Base-by-base conservation (phyloP, 1,139 yeast species). In the Hyphopichia buzzinii region DNA sequence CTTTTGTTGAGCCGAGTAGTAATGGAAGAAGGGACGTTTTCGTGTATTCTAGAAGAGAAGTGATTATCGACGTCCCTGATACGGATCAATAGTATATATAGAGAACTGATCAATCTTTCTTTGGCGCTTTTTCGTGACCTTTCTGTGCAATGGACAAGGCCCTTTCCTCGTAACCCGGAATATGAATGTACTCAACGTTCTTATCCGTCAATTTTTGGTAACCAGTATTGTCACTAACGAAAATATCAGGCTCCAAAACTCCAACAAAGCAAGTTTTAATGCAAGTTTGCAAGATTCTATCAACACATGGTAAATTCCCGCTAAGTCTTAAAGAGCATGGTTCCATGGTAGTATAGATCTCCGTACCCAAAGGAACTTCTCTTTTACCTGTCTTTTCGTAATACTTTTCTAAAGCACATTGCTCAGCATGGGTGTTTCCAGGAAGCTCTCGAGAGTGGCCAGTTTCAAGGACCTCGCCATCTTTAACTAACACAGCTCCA, bases 341-440 rank as follows among this genome's bases (percentile, higher is more conserved):
- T 52, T 94, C 99, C 98, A 94, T 94, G 0, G 97, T 87, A 0
- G 98, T 92, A 58, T 87, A 94, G 10, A 92, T 62, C 30, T 84
- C 88, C 0, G 95, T 79, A 0, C 96, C 96, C 13, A 52, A 55
- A 0, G 97, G 97, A 1, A 88, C 70, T 4, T 65, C 67, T 4
- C 55, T 46, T 1, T 52, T 47, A 3, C 77, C 75, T 1, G 57
- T 48, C 22, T 54, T 42, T 3, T 50, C 40, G 39, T 71, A 79
- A 48, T 82, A 84, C 57, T 94, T 94, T 31, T 82, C 85, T 39
- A 94, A 59, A 0, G 97, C 97, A 65, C 95, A 84, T 54, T 94
- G 97, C 54, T 94, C 99, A 2, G 98, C 98, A 58, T 94, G 99
- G 0, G 99, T 94, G 55, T 94, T 94, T 0, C 98, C 98, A 13